phyloP scores from a whole-genome alignment of 495 filamentous ascomycete species.

The Chaetomium tenue region DNA sequence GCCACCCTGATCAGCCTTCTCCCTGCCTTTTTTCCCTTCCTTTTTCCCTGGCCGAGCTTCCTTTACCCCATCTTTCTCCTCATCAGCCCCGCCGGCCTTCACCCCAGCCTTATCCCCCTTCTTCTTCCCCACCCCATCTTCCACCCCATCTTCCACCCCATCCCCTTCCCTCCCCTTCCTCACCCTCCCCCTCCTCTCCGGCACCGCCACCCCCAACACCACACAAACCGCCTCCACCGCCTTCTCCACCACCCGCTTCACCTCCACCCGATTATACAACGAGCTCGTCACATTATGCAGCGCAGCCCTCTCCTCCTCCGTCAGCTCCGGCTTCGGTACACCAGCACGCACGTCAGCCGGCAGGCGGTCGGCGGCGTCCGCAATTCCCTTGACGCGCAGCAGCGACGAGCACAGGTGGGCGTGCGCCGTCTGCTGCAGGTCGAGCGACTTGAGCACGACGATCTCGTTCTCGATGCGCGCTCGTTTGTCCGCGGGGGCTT shows the following conservation, averaged over 20 bases:
- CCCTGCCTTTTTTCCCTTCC: constrained; percentile 7
- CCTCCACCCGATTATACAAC: constrained; percentile 72
- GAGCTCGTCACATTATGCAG: constrained; percentile 74
- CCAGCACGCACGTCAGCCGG: constrained; percentile 53
- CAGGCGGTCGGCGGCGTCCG: constrained; percentile 46
- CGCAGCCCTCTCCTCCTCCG: constrained; percentile 48
- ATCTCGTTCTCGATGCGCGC: constrained; percentile 69
- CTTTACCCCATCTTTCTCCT: constrained; percentile 1
- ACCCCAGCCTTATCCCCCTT: constrained; percentile 12
- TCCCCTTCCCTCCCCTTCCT: constrained; percentile 28
- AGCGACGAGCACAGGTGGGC: constrained; percentile 73
- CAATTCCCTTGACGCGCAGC: constrained; percentile 68
- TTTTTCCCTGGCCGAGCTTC: background rate
- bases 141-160: constrained; percentile 17
- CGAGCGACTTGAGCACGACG: constrained; percentile 67
- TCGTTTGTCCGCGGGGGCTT: constrained; percentile 49
- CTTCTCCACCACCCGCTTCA: constrained; percentile 64
- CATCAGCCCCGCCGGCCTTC: background rate
- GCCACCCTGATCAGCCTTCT: background rate
- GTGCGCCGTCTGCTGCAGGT: constrained; percentile 62
- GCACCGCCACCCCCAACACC: constrained; percentile 58
- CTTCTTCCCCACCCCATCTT: constrained; percentile 26
- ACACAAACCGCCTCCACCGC: constrained; percentile 62
- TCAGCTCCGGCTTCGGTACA: constrained; percentile 45
- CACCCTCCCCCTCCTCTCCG: constrained; percentile 37